Evolutionary conservation across 2,329 filamentous ascomycete species (phyloP).

Genomic region (Macrophomina pseudophaseolina): DNA sequence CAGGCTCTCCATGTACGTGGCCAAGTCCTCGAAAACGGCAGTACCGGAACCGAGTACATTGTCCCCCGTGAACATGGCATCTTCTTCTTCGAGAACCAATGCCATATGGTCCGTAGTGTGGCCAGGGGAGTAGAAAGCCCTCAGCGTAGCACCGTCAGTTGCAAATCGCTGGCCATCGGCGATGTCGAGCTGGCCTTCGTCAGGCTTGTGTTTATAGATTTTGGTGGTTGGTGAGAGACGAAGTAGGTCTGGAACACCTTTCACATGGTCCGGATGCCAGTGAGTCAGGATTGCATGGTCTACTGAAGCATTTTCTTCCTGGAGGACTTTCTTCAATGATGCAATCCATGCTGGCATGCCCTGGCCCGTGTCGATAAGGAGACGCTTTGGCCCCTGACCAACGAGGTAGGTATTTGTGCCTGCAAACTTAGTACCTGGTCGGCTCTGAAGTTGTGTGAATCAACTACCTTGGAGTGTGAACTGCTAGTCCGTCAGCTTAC

Average conservation of each 20-base stretch:
- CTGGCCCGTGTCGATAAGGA: constrained; percentile 91
- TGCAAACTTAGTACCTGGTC: neutral
- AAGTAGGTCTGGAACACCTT: constrained; percentile 74
- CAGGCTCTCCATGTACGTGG: constrained; percentile 70
- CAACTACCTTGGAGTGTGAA: constrained; percentile 66
- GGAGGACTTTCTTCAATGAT: constrained; percentile 67
- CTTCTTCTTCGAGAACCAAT: constrained; percentile 75
- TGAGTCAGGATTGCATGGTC: constrained; percentile 80
- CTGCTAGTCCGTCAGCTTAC: constrained; percentile 37
- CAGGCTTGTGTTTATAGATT: constrained; percentile 67
- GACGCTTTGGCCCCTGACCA: constrained; percentile 72
- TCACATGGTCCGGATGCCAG: constrained; percentile 88
- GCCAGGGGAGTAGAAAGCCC: constrained; percentile 71
- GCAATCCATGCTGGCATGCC: constrained; percentile 76
- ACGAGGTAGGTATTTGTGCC: constrained; percentile 94
- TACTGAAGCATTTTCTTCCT: constrained; percentile 70
- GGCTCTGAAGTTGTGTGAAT: neutral
- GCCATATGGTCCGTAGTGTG: constrained; percentile 85
- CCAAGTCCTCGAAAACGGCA: constrained; percentile 80
- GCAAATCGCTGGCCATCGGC: constrained; percentile 61
- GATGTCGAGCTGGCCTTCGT: constrained; percentile 58
- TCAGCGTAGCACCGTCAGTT: constrained; percentile 68
- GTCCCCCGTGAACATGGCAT: constrained; percentile 86
- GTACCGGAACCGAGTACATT: constrained; percentile 89
- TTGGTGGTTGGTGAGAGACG: constrained; percentile 65